phyloP scores from a whole-genome alignment of 140 eudicot species.

The Bidens hawaiensis region DNA sequence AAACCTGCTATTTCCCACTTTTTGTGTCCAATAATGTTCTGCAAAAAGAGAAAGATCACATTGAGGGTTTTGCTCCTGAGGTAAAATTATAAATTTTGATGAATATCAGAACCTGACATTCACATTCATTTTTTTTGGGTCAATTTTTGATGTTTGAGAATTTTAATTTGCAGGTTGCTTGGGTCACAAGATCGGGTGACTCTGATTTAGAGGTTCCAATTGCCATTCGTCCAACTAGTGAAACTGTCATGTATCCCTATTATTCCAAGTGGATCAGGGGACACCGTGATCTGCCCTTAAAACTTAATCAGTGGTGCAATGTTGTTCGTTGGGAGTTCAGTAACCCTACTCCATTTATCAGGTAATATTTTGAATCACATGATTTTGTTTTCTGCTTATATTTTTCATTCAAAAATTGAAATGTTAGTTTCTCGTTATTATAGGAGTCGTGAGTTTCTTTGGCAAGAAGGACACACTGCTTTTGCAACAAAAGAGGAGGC shows the following conservation, averaged over 20 bases:
- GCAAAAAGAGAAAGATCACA: constrained; percentile 89
- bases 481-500: constrained; percentile 92
- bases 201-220: constrained; percentile 89
- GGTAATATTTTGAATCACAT: constrained; percentile 34
- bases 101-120: background rate
- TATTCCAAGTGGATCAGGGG: constrained; percentile 97
- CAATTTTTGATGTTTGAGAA: background rate
- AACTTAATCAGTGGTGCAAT: constrained; percentile 95
- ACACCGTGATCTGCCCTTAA: constrained; percentile 90
- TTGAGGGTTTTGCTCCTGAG: constrained; percentile 99
- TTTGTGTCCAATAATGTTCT: constrained; percentile 79
- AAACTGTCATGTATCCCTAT: constrained; percentile 98
- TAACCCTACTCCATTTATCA: constrained; percentile 94
- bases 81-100: constrained; percentile 29
- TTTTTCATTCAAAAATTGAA: background rate
- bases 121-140: background rate
- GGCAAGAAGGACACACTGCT: constrained; percentile 99
- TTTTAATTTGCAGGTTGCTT: constrained; percentile 62
- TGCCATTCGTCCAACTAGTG: constrained; percentile 98
- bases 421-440: constrained; percentile 5
- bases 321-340: constrained; percentile 99
- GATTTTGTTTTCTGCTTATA: background rate
- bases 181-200: constrained; percentile 96
- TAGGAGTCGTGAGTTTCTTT: constrained; percentile 96
- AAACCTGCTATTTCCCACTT: constrained; percentile 85